Conservation (phyloP, 768 basidiomycete species). For the Naematelia encephala region DNA sequence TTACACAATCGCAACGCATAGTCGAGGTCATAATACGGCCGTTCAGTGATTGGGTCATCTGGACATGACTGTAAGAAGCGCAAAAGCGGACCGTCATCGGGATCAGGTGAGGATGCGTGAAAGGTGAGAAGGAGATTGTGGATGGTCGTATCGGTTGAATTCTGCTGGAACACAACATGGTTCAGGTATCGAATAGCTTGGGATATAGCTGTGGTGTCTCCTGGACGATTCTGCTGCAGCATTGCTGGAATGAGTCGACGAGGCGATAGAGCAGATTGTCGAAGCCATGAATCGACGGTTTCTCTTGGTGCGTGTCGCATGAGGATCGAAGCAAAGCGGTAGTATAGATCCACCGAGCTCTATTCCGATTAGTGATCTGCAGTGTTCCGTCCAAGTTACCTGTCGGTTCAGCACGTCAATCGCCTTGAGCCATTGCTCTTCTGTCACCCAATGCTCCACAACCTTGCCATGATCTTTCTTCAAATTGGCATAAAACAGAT, state of each 20-base stretch:
- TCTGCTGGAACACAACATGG: conserved; percentile 74
- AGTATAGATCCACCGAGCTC: conserved; percentile 84
- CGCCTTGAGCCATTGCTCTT: conserved; percentile 87
- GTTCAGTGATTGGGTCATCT: conserved; percentile 71
- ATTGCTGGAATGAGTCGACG: conserved; percentile 83
- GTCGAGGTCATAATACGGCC: conserved; percentile 94
- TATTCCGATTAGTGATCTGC: conserved; percentile 51
- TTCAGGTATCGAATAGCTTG: conserved; percentile 88
- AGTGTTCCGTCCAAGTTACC: too few species aligned
- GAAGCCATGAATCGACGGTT: conserved; percentile 88
- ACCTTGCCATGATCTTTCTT: conserved; percentile 80
- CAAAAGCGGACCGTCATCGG: conserved; percentile 54
- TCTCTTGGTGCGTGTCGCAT: conserved; percentile 82
- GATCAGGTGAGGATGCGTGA: conserved; percentile 57
- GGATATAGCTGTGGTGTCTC: conserved; percentile 55
- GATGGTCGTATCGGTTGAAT: conserved; percentile 75
- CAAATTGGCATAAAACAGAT: conserved; percentile 78
- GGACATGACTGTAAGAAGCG: conserved; percentile 81
- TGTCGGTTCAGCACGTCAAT: conserved; percentile 87
- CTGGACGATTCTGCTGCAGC: conserved; percentile 70
- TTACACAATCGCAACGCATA: conserved; percentile 93
- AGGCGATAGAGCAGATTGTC: conserved; percentile 73
- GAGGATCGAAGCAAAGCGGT: conserved; percentile 83
- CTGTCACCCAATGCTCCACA: conserved; percentile 84
- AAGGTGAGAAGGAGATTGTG: conserved; percentile 93